Base-by-base conservation (phyloP, 495 filamentous ascomycete species). In the Talaromyces trachyspermus region DNA sequence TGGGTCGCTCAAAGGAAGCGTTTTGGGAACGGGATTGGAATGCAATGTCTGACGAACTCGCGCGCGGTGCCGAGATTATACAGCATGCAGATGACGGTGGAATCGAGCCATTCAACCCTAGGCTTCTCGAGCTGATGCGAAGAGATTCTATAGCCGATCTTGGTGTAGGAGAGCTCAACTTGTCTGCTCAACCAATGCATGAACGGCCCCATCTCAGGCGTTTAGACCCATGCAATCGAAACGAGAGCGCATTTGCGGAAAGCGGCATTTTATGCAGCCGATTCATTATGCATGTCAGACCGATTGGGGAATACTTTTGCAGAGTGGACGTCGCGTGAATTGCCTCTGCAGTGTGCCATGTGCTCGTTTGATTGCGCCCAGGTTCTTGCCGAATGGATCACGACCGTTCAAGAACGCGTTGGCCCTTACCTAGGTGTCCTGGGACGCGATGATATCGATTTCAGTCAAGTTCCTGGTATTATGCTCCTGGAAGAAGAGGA, bases 301-400 rank as follows among this genome's bases (percentile, higher is more conserved):
- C 89, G 85, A 55, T 71, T 92, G 7, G 89, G 88, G 5, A 81
- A 89, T 23, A 91, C 88, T 0, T 95, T 89, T 60, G 85, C 88
- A 5, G 85, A 95, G 50, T 82, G 88, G 49, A 84, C 83, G 2
- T 89, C 85, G 24, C 79, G 89, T 23, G 92, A 97, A 57, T 73
- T 98, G n/a, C 91, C 92, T 1, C 72, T 97, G 20, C 89, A 95
- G 53, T 90, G 89, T 11, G 88, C 87, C 5, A 83, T 98, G 77
- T 97, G 90, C 62, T 79, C 85, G 10, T 95, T 95, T 60, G 92
- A 98, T 57, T 97, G 92, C 56, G 86, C 89, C n/a, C 89, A 95
- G 57, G 89, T 98, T 0, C 80, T 98, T 19, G 91, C 92, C 1
- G 92, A 98, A 64, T 98, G 92, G 92, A 79, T 94, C 33, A 85